Evolutionary conservation across 2,329 filamentous ascomycete genomes (phyloP), one percentile per base, ranked within the genome.

Genomic region (Ambrosiella beaveri): DNA sequence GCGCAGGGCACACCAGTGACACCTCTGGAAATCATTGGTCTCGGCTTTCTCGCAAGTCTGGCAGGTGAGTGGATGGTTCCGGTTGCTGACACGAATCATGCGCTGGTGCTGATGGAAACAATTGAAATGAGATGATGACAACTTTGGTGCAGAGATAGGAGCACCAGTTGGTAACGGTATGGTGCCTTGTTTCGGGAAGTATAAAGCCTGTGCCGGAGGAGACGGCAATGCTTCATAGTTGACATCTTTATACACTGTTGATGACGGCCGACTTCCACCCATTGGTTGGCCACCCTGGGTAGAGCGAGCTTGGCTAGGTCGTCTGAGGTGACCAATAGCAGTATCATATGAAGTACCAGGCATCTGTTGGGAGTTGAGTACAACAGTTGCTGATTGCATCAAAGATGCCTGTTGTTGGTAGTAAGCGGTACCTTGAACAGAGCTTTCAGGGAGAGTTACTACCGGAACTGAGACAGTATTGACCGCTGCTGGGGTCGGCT

Each of bases 51-150:
- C 17, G 65, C 78, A 81, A 2, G 73, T 71, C 65, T 78, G 75
- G 65, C 78, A 81, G 9, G 74, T 70, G 17, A 80, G 68, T 1
- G 77, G 71, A 64, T 79, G 75, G 63, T 72, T 65, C 52, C 64
- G 66, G 65, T 81, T 80, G 61, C 68, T 67, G 57, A 73, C 71
- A 41, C 71, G 67, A 57, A 74, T 70, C 73, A 80, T 76, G 52
- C 66, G 70, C 52, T 65, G 65, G 64, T 81, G 78, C 2, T 65
- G 65, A 45, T 73, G 71, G 59, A 75, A 71, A 66, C 78, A 81
- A 59, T 67, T 63, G 62, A 71, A 71, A 61, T 74, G 71, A 1
- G 68, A 67, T 52, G 74, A 69, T 55, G 67, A 69, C n/a, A 79
- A 65, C 1, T 74, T 70, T 7, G 66, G 65, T 1, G 77, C 69